Conservation (phyloP, 1,139 yeast genomes). For the Scheffersomyces cryptocercus region DNA sequence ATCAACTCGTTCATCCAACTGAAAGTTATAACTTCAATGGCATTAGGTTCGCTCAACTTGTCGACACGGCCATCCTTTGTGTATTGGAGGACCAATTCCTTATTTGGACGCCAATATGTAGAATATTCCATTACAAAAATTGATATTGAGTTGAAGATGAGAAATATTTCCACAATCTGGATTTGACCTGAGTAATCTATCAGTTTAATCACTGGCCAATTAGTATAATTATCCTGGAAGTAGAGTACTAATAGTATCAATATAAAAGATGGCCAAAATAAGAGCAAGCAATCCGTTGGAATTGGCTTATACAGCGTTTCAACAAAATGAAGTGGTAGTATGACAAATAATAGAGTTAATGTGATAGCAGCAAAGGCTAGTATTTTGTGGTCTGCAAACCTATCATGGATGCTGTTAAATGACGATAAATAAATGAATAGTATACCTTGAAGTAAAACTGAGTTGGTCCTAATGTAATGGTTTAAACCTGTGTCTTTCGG, state of each 20-base stretch:
- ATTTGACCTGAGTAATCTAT: constrained; percentile 9
- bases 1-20: constrained; percentile 65
- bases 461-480: constrained; percentile 28
- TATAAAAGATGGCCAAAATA: constrained; percentile 44
- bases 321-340: constrained; percentile 43
- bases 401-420: constrained; percentile 21
- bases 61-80: constrained; percentile 8
- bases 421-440: constrained; percentile 19
- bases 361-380: constrained; percentile 21
- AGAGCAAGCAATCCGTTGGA: constrained; percentile 34
- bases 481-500: constrained; percentile 31
- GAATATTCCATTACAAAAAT: constrained; percentile 27
- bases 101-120: constrained; percentile 30
- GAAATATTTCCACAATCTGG: constrained; percentile 16
- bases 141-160: constrained; percentile 19
- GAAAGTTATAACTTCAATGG: constrained; percentile 54
- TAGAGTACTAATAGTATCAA: constrained; percentile 20
- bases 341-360: constrained; percentile 15
- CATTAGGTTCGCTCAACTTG: constrained; percentile 40
- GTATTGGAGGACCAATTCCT: constrained; percentile 20
- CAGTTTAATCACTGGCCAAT: constrained; percentile 23
- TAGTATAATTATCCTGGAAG: constrained; percentile 32
- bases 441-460: constrained; percentile 28
- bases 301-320: constrained; percentile 35
- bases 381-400: constrained; percentile 23